A percentile compares a stretch with the other conserved stretches of the same genome.
Conservation (phyloP, 208 protist genomes). For the Acanthamoeba castellanii region DNA sequence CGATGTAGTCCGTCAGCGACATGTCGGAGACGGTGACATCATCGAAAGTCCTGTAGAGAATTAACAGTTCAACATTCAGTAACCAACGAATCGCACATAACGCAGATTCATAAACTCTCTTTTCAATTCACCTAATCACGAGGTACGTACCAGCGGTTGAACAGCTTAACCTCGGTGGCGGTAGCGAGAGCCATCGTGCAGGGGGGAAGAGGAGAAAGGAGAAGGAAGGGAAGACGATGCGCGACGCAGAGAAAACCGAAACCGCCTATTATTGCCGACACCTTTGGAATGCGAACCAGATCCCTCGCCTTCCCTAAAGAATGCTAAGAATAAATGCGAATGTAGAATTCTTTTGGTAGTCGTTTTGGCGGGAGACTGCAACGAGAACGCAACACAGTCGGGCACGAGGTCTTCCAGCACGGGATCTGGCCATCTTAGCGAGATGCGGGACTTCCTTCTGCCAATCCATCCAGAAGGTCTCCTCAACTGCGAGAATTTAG, state of each 20-base stretch:
- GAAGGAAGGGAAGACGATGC: constrained; percentile 67
- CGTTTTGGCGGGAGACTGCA: too few relatives aligned
- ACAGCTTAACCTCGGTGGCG: constrained; percentile 77
- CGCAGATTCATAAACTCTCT: too few relatives aligned
- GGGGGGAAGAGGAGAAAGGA: constrained; percentile 40
- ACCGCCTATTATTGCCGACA: background rate
- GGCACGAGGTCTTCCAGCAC: too few relatives aligned
- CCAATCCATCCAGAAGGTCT: constrained; percentile 31
- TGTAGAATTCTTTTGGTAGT: too few relatives aligned
- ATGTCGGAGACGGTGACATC: constrained; percentile 89
- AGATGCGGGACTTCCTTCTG: constrained; percentile 34
- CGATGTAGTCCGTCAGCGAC: constrained; percentile 97
- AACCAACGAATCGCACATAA: too few relatives aligned
- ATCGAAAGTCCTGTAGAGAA: constrained; percentile 80
- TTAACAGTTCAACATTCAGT: background rate
- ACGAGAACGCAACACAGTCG: too few relatives aligned
- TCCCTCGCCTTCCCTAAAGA: too few relatives aligned
- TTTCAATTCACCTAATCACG: background rate
- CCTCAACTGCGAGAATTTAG: background rate
- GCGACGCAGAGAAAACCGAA: background rate
- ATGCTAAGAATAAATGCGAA: too few relatives aligned
- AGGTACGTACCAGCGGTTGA: constrained; percentile 70
- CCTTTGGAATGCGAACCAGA: too few relatives aligned
- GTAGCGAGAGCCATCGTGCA: constrained; percentile 46
- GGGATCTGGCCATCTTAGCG: too few relatives aligned